A percentile compares a stretch with the other conserved stretches of the same genome.
Conservation (phyloP, 2,329 filamentous ascomycete genomes). For the Phyllosticta citribraziliensis region DNA sequence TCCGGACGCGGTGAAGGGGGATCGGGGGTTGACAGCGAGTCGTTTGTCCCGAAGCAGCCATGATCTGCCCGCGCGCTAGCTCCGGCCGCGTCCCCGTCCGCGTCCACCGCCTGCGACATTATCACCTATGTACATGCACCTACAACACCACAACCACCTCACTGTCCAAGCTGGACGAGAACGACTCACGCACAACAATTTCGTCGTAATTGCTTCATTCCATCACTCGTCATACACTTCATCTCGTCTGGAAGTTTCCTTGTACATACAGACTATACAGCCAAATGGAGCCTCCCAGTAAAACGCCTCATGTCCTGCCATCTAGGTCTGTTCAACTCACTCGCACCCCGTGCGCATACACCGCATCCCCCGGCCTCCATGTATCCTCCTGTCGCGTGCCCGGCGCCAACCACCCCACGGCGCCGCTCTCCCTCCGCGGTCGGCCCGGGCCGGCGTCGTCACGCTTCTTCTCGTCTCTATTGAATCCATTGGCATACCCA, state of each 20-base stretch:
- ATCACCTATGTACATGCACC: not conserved
- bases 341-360: constrained; percentile 6
- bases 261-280: not conserved
- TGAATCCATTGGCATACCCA: constrained; percentile 12
- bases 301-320: not conserved
- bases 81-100: not conserved
- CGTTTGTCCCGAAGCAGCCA: not conserved
- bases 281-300: not conserved
- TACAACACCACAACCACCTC: not conserved
- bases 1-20: not conserved
- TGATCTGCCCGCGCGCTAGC: not conserved
- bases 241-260: not conserved
- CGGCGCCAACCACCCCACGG: constrained; percentile 55
- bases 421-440: constrained; percentile 30
- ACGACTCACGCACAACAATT: not conserved
- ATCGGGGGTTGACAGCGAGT: not conserved
- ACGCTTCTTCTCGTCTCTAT: constrained; percentile 45
- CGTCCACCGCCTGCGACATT: not conserved
- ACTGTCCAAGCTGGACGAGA: no score
- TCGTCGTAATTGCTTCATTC: not conserved
- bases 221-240: not conserved
- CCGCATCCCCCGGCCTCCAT: constrained; percentile 41
- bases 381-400: constrained; percentile 82
- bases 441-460: constrained; percentile 40
- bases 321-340: not conserved